Base-by-base conservation (phyloP, 352 stramenopile genomes). In the Phytophthora chlamydospora region DNA sequence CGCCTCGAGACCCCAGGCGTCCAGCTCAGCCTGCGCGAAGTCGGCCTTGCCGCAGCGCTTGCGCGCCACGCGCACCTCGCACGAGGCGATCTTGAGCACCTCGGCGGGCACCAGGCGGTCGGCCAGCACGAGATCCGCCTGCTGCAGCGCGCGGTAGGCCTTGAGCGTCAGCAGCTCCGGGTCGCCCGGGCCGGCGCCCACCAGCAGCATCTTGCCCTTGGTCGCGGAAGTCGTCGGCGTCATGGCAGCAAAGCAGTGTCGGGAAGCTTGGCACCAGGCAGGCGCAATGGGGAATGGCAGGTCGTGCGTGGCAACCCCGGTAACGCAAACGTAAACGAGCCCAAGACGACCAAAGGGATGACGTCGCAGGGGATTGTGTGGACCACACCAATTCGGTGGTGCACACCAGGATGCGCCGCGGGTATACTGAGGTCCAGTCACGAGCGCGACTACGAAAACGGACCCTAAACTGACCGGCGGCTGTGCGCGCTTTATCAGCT, bases 21-120 rank as follows among this genome's bases (percentile, higher is more conserved):
- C 97, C 51, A 99, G 94, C 68, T 98, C 90, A 2, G 90, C 78
- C 67, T 98, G 91, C 24, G 95, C 95, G 39, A 97, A 65, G 54
- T 98, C 94, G 4, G 95, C 95, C 64, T 96, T 98, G 61, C 96
- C 96, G 34, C 96, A 97, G 55, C 89, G 76, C 75, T 99, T 99
- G 58, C 95, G 80, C 4, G 95, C 96, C 21, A 98, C 80, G 49
- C 87, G 90, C 38, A 98, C 76, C 65, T 98, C 86, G 47, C 92
- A 95, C 21, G 71, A 69, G 52, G 97, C 85, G 56, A 99, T 67
- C 36, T 79, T 73, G n/a, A 98, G 70, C 55, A 98, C 95, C 49
- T 97, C 91, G 29, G 75, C 13, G 6, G 90, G 91, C 39, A 99
- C 94, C 3, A 99, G 78, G 13, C 95, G 85, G 78, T 99, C 96